Evolutionary conservation across 306 rosid genomes (phyloP).

Genomic region (Argentina anserina): DNA sequence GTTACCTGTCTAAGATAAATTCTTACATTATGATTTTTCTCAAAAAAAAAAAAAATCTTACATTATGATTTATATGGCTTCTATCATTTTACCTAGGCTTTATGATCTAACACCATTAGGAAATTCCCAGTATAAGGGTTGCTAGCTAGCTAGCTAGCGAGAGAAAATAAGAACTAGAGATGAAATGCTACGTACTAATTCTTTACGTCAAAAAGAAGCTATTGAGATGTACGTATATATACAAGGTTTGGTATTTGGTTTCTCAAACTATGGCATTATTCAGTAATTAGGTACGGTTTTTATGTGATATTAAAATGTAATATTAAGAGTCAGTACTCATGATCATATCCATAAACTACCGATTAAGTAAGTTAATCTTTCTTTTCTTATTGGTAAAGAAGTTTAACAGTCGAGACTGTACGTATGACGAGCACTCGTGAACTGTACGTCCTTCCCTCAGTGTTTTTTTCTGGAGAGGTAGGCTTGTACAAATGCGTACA

Average conservation of each 20-base stretch:
- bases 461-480: neutral
- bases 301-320: neutral
- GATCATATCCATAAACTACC: too few species aligned
- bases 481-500: constrained; percentile 3
- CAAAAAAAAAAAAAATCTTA: too few species aligned
- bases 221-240: neutral
- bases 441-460: neutral
- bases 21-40: too few species aligned
- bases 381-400: too few species aligned
- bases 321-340: neutral
- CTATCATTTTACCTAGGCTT: neutral
- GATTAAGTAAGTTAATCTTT: neutral
- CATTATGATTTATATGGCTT: too few species aligned
- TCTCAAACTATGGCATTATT: neutral
- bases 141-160: neutral
- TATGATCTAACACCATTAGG: neutral
- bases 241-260: neutral
- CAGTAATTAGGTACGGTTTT: neutral
- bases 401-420: constrained; percentile 13
- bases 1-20: too few species aligned
- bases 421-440: neutral
- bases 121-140: neutral
- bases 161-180: neutral
- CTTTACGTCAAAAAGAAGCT: neutral
- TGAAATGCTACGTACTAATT: neutral